A percentile compares a stretch with the other conserved stretches of the same genome.
Conservation (phyloP, 1,139 yeast species). For the Suhomyces bribrorum region DNA sequence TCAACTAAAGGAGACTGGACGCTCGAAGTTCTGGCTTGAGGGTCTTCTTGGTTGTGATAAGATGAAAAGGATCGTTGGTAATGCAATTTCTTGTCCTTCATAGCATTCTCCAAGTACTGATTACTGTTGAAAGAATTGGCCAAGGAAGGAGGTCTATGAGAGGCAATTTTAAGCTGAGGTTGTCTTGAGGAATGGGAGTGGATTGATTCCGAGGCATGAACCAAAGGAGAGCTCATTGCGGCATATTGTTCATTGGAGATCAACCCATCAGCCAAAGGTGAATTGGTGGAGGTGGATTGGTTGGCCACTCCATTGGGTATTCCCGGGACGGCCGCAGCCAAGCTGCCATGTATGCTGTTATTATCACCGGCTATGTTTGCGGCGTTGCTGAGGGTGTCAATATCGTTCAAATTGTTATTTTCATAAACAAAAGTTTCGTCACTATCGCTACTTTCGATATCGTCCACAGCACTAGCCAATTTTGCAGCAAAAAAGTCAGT, state of each 20-base stretch:
- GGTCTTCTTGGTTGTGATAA: constrained; percentile 15
- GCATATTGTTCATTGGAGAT: constrained; percentile 9
- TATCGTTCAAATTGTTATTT: constrained; percentile 37
- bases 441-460: constrained; percentile 79
- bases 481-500: constrained; percentile 95
- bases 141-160: constrained; percentile 16
- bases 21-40: constrained; percentile 7
- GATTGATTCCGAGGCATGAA: constrained; percentile 13
- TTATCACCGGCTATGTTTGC: constrained; percentile 14
- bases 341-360: constrained; percentile 16
- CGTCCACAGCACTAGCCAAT: constrained; percentile 91
- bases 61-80: constrained; percentile 19
- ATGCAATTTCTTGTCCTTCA: constrained; percentile 17
- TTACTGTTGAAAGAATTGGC: constrained; percentile 26
- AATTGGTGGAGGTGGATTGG: constrained; percentile 6
- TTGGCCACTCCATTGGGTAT: constrained; percentile 8
- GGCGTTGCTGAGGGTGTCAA: constrained; percentile 15
- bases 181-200: constrained; percentile 19
- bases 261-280: constrained; percentile 8
- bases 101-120: constrained; percentile 21
- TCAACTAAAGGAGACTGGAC: constrained; percentile 11
- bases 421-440: constrained; percentile 96
- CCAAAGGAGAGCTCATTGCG: constrained; percentile 6
- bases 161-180: constrained; percentile 1
- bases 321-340: constrained; percentile 6